Percentiles rank a stretch among this genome's conserved stretches.
Conservation (phyloP, 306 rosid species). For the Quercus alba region DNA sequence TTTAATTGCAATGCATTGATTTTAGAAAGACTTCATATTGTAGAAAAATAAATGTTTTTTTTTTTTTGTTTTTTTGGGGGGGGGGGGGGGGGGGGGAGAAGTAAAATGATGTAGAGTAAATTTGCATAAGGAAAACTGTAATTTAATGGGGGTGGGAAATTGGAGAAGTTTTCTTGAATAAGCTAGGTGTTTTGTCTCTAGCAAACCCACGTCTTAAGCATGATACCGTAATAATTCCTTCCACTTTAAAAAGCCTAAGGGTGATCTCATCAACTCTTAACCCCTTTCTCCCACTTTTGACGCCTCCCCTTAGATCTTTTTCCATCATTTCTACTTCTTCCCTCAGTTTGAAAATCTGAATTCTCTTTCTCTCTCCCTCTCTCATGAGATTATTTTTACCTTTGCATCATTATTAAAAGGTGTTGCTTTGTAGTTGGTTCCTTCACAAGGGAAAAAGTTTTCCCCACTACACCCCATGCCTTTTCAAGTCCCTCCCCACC, state of each 20-base stretch:
- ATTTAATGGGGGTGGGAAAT: no score
- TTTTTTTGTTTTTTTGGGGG: no score
- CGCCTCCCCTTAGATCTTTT: conserved; percentile 16
- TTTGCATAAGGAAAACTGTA: neutral
- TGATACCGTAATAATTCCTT: conserved; percentile 46
- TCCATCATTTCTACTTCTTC: conserved; percentile 34
- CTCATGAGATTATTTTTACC: conserved; percentile 23
- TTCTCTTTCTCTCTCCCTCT: conserved; percentile 16
- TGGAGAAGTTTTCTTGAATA: neutral
- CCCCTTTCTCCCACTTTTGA: conserved; percentile 26
- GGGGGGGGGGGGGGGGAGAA: no score
- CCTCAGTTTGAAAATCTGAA: conserved; percentile 33
- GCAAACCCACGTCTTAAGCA: conserved; percentile 28
- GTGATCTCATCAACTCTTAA: conserved; percentile 43
- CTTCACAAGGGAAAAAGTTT: conserved; percentile 48
- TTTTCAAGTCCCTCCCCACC: conserved; percentile 39
- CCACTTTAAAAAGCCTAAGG: conserved; percentile 40
- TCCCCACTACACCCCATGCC: conserved; percentile 36
- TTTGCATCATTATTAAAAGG: conserved; percentile 64
- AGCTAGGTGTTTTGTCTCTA: neutral
- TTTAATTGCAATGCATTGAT: neutral
- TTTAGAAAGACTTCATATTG: neutral
- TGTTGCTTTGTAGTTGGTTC: conserved; percentile 63
- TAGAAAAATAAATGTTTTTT: neutral
- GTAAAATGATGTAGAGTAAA: neutral